phyloP scores from a whole-genome alignment of 345 rosid species.

The Gossypium herbaceum region DNA sequence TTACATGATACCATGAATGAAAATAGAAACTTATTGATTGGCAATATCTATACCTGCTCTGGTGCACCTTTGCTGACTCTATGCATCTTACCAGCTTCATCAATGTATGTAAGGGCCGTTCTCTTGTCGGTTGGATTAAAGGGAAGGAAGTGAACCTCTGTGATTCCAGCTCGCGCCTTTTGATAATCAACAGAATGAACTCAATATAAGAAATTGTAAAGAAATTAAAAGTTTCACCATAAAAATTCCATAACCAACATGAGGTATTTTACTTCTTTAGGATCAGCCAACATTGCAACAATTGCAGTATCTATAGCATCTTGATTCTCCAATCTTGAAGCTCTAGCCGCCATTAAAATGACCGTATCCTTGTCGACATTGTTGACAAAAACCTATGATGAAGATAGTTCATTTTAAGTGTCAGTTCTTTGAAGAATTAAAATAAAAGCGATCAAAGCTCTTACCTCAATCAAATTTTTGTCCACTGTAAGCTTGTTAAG shows the following conservation, averaged over 20 bases:
- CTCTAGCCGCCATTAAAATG: constrained; percentile 86
- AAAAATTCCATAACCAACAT: background rate
- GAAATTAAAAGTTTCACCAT: background rate
- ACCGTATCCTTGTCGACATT: constrained; percentile 66
- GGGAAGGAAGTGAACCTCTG: constrained; percentile 93
- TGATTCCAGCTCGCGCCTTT: constrained; percentile 85
- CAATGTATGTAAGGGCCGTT: constrained; percentile 79
- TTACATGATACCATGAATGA: background rate
- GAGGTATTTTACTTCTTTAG: constrained; percentile 54
- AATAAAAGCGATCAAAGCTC: background rate
- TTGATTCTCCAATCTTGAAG: constrained; percentile 89
- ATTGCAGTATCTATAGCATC: constrained; percentile 90
- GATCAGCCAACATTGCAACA: constrained; percentile 81
- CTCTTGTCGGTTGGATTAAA: constrained; percentile 93
- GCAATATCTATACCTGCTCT: constrained; percentile 51
- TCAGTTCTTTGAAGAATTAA: background rate
- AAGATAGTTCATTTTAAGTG: constrained; percentile 4
- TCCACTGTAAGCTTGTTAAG: constrained; percentile 92
- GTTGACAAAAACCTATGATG: constrained; percentile 52
- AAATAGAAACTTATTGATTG: constrained; percentile 1
- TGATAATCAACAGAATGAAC: constrained; percentile 5
- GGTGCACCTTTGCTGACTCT: constrained; percentile 98
- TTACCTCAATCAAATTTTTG: constrained; percentile 71
- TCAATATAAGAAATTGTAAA: background rate
- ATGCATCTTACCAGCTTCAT: constrained; percentile 64